Conservation (phyloP, 1,284 basidiomycete genomes). For the Trichosporon faecale region DNA sequence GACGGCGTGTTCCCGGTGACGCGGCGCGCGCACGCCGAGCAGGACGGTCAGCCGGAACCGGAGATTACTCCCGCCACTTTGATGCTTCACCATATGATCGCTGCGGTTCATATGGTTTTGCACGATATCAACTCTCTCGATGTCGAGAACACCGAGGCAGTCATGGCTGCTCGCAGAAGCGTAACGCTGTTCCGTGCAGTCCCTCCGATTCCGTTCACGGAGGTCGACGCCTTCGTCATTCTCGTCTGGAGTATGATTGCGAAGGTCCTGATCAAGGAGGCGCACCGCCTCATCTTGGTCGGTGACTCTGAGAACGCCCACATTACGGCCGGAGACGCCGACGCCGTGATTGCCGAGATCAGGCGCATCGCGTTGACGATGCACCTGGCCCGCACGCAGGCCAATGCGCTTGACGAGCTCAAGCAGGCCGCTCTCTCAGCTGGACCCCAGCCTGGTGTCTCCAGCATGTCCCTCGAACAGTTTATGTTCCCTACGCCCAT, state of each 20-base stretch:
- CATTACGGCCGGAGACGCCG: constrained; percentile 14
- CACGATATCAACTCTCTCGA: constrained; percentile 46
- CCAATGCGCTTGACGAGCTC: constrained; percentile 37
- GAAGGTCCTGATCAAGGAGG: constrained; percentile 44
- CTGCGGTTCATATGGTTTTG: constrained; percentile 39
- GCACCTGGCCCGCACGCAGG: constrained; percentile 40
- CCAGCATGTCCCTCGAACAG: background rate
- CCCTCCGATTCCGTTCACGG: constrained; percentile 35
- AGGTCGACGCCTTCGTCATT: constrained; percentile 42
- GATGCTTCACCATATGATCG: constrained; percentile 43
- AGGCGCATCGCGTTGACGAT: constrained; percentile 34
- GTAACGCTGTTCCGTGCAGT: constrained; percentile 37
- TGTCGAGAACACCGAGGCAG: constrained; percentile 39
- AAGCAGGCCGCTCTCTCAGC: constrained; percentile 27
- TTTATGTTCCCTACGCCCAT: constrained; percentile 14
- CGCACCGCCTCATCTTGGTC: constrained; percentile 31
- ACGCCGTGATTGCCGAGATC: constrained; percentile 20
- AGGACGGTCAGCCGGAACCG: constrained; percentile 33
- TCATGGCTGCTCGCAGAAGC: constrained; percentile 35
- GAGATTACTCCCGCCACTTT: constrained; percentile 33
- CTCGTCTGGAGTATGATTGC: constrained; percentile 46
- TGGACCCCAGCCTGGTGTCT: background rate
- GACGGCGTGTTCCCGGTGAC: constrained; percentile 43
- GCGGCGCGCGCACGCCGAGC: constrained; percentile 31
- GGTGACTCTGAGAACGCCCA: constrained; percentile 27